Conservation (phyloP, 1,284 basidiomycete genomes). For the Cryptococcus amylolentus region DNA sequence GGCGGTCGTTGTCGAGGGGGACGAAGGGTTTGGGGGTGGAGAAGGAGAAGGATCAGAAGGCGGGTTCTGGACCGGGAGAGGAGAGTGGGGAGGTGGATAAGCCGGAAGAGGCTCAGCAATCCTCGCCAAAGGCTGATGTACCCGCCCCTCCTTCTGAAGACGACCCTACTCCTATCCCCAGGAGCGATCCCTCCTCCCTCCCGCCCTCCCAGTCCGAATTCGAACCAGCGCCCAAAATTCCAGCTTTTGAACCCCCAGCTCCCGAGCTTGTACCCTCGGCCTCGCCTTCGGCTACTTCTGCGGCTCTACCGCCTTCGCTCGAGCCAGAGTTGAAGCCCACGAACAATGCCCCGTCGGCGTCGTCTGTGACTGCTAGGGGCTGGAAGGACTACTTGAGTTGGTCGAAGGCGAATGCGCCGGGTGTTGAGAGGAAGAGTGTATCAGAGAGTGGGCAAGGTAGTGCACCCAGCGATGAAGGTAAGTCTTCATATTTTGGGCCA, state of each 20-base stretch:
- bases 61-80: no score
- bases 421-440: neutral
- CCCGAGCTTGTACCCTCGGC: neutral
- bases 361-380: neutral
- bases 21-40: no score
- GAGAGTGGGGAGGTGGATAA: no score
- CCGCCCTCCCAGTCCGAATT: neutral
- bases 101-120: no score
- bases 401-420: neutral
- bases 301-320: neutral
- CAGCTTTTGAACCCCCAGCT: neutral
- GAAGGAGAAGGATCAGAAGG: no score
- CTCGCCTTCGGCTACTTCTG: neutral
- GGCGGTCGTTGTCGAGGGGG: no score
- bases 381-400: conserved; percentile 9
- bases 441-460: neutral
- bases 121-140: no score
- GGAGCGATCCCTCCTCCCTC: no score
- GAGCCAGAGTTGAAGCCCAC: neutral
- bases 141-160: no score
- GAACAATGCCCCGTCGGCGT: neutral
- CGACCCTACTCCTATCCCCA: no score
- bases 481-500: neutral
- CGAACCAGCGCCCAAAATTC: neutral
- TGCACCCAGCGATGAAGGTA: neutral